Conservation (phyloP, 2,329 filamentous ascomycete species). For the Atkinsonella hypoxylon region DNA sequence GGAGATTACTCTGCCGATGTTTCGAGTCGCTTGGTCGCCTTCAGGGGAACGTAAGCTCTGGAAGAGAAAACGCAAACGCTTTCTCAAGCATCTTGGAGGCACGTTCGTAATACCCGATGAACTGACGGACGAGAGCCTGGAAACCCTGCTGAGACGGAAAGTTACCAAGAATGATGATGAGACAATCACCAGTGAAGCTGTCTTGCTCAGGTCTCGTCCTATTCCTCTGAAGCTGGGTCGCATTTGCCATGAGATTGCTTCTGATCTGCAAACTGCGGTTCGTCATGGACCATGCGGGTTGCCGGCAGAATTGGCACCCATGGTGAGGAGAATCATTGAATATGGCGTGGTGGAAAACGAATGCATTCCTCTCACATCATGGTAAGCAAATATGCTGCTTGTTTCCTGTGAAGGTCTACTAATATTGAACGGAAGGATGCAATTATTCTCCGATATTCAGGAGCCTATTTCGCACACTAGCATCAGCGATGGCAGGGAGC, state of each 20-base stretch:
- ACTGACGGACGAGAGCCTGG: constrained; percentile 16
- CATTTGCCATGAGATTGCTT: constrained; percentile 12
- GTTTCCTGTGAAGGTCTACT: neutral
- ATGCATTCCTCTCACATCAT: constrained; percentile 20
- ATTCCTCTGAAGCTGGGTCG: constrained; percentile 14
- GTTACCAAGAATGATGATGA: neutral
- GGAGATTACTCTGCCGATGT: constrained; percentile 17
- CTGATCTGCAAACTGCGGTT: constrained; percentile 9
- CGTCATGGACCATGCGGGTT: constrained; percentile 13
- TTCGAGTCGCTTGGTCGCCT: constrained; percentile 15
- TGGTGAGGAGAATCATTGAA: constrained; percentile 16
- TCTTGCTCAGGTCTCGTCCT: constrained; percentile 1
- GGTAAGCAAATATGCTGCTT: constrained; percentile 14
- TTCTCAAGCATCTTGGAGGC: constrained; percentile 17
- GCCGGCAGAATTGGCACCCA: constrained; percentile 14
- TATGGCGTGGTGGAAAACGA: constrained; percentile 14
- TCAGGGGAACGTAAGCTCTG: constrained; percentile 14
- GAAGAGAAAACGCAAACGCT: constrained; percentile 17
- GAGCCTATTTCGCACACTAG: constrained; percentile 1
- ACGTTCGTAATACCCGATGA: constrained; percentile 27
- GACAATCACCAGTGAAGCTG: neutral
- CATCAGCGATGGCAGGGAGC: constrained; percentile 14
- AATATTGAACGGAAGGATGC: constrained; percentile 12
- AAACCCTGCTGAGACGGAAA: constrained; percentile 7
- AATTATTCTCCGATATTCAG: constrained; percentile 10